Percentiles rank a stretch among this genome's conserved stretches.
Conservation (phyloP, 352 stramenopile genomes). For the Globisporangium spinosum region DNA sequence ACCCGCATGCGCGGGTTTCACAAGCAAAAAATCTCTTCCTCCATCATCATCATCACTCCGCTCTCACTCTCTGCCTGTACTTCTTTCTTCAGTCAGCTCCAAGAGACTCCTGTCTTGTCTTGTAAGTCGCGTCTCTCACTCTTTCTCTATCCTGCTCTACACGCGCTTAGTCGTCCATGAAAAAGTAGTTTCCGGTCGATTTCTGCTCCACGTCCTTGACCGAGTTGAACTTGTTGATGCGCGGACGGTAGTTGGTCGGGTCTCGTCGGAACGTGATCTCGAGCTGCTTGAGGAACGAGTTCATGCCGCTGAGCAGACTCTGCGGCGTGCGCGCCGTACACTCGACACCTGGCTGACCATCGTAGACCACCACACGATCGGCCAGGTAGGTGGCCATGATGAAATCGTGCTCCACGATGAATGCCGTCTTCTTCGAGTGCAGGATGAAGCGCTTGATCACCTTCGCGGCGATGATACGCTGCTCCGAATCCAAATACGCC, state of each 20-base stretch:
- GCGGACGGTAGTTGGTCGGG: conserved; percentile 97
- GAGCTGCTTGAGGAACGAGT: conserved; percentile 98
- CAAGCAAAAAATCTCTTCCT: conserved; percentile 15
- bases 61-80: background rate
- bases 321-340: conserved; percentile 95
- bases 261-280: conserved; percentile 99
- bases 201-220: conserved; percentile 99
- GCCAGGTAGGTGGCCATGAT: conserved; percentile 99
- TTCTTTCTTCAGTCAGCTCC: conserved; percentile 1
- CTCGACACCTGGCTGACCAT: conserved; percentile 95
- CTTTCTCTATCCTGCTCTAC: background rate
- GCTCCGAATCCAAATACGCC: conserved; percentile 99
- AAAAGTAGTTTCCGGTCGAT: conserved; percentile 96
- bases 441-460: conserved; percentile 99
- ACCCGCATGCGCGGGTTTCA: background rate
- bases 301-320: conserved; percentile 97
- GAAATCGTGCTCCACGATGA: conserved; percentile 99
- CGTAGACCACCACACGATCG: conserved; percentile 95
- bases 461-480: conserved; percentile 98
- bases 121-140: conserved; percentile 5
- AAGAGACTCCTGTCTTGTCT: background rate
- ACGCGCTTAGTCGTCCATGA: conserved; percentile 93
- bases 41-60: background rate
- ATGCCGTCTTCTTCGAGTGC: conserved; percentile 99
- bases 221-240: conserved; percentile 95